A percentile compares a stretch with the other conserved stretches of the same genome.
These are phyloP conservation scores for Balamuthia mandrillaris DNA, from an alignment of 208 protist species.

Conservation along the genomic window DNA sequence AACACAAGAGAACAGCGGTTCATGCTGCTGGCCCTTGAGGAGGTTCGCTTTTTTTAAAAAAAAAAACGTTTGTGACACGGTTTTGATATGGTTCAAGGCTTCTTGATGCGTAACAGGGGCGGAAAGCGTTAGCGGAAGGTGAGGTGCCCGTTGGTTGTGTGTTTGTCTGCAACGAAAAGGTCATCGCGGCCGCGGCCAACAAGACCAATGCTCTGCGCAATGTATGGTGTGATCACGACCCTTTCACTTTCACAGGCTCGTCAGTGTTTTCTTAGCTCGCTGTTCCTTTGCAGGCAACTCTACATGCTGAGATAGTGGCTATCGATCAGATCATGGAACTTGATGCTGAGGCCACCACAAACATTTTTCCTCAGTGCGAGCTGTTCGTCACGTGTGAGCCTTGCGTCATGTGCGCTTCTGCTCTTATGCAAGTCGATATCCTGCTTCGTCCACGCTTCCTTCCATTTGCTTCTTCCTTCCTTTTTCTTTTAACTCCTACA, in stretches of 20 bases:
- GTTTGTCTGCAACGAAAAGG: conserved; percentile 65
- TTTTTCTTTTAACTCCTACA: background rate
- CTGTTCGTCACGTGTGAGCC: conserved; percentile 94
- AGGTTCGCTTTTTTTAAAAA: background rate
- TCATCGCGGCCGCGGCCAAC: conserved; percentile 64
- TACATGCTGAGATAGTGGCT: conserved; percentile 85
- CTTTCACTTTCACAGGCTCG: background rate
- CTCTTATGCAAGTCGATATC: conserved; percentile 75
- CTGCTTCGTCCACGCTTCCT: background rate
- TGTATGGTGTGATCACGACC: conserved; percentile 34
- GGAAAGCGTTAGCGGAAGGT: conserved; percentile 43
- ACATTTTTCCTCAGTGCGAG: conserved; percentile 68
- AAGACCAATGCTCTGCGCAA: conserved; percentile 79
- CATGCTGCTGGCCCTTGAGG: background rate
- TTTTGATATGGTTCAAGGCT: background rate
- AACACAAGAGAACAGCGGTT: background rate
- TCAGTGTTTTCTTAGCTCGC: background rate
- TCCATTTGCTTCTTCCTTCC: background rate
- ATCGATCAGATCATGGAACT: conserved; percentile 46
- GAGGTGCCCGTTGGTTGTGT: conserved; percentile 94
- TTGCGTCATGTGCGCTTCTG: conserved; percentile 92
- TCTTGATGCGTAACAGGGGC: background rate
- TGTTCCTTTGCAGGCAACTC: conserved; percentile 52
- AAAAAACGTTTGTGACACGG: background rate
- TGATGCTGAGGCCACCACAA: background rate